Evolutionary conservation across 2,329 filamentous ascomycete genomes (phyloP), one percentile per base, ranked within the genome.

Genomic region (Sporothrix euskadiensis): DNA sequence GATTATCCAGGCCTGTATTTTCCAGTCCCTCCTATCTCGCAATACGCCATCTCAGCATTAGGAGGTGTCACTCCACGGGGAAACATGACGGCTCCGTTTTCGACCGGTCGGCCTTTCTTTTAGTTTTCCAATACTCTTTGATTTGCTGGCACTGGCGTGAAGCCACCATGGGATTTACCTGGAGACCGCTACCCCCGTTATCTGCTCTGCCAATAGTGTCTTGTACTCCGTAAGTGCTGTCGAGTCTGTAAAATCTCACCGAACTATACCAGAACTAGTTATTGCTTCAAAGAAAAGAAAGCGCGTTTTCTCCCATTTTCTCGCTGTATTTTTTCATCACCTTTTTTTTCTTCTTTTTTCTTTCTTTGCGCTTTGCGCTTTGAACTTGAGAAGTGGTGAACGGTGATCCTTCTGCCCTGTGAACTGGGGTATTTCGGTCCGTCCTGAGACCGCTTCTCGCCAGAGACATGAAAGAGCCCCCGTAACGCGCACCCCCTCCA

Each of bases 371-470:
- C 61, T 63, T 65, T 47, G 39, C 26, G 47, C 39, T 65, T 35
- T n/a, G n/a, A n/a, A n/a, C n/a, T n/a, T n/a, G n/a, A 14, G 32
- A 59, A 59, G 56, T 10, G 8, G 19, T 54, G 5, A 49, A 19
- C 19, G 44, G n/a, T 54, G 49, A 54, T 32, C 57, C 32, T 47
- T 65, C 30, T n/a, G 22, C 61, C 39, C 39, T 30, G n/a, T 22
- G 35, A 16, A 66, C 61, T 66, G 61, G 39, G 59, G 39, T 65
- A 44, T 65, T n/a, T 65, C 59, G 59, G 35, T 66, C 61, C 61
- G 61, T n/a, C 39, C 39, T 66, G 61, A 66, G 61, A 66, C 61
- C 10, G n/a, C 39, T 30, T 14, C 22, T 26, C n/a, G n/a, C 32
- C 61, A 12, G 1, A 44, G 41, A 10, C 5, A 44, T 8, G 8